phyloP scores from a whole-genome alignment of 371 early-diverging fungal genomes.

The Syncephalastrum sp. region DNA sequence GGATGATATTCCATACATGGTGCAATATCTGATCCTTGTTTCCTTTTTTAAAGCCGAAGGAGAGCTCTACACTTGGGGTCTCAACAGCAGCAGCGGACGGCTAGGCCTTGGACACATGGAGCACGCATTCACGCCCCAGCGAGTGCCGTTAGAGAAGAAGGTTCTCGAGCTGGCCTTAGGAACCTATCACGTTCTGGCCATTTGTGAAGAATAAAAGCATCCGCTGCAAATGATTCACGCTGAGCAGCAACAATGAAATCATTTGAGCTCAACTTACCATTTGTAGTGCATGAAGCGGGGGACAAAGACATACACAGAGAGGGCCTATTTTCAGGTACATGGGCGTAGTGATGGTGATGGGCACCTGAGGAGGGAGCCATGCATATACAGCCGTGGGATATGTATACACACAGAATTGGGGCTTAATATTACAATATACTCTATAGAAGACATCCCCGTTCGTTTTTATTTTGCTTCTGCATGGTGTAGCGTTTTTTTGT shows the following conservation, averaged over 20 bases:
- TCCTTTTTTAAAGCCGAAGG: constrained; percentile 35
- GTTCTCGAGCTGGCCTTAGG: constrained; percentile 53
- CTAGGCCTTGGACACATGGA: constrained; percentile 49
- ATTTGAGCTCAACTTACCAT: neutral
- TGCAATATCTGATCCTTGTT: neutral
- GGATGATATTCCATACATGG: neutral
- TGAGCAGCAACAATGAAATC: neutral
- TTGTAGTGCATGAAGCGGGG: constrained; percentile 1
- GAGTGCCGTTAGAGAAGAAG: constrained; percentile 29
- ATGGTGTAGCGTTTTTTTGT: too few relatives aligned
- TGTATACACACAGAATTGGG: too few relatives aligned
- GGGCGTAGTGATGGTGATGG: constrained; percentile 1
- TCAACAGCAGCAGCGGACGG: constrained; percentile 53
- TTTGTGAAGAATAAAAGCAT: constrained; percentile 20
- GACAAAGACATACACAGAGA: neutral
- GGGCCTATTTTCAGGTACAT: constrained; percentile 3
- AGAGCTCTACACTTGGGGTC: constrained; percentile 59
- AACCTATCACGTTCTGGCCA: constrained; percentile 47
- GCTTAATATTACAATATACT: too few relatives aligned
- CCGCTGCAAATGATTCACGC: constrained; percentile 40
- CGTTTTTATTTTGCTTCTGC: too few relatives aligned
- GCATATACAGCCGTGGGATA: neutral
- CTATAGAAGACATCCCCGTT: too few relatives aligned
- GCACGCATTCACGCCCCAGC: constrained; percentile 47
- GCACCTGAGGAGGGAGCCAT: neutral